These are phyloP conservation scores for Euclidium syriacum DNA, from an alignment of 345 rosid species.

Conservation along the genomic window DNA sequence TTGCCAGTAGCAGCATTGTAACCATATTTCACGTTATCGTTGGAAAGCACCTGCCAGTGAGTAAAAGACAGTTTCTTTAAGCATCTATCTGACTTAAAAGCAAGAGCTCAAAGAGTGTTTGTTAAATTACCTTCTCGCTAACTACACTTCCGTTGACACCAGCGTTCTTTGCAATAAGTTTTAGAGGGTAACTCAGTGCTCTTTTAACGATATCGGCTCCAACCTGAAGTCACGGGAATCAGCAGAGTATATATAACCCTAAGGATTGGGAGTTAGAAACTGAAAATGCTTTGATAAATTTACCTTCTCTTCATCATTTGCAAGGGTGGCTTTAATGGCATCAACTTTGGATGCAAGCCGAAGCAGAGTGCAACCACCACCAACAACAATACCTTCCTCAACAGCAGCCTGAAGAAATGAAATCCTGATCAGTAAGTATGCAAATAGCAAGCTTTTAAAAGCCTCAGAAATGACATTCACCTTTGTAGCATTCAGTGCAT, in stretches of 20 bases:
- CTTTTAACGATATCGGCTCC: conserved; percentile 94
- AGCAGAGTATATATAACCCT: not conserved
- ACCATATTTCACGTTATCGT: conserved; percentile 60
- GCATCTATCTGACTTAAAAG: conserved; percentile 1
- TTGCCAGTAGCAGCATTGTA: conserved; percentile 96
- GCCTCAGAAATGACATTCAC: conserved; percentile 17
- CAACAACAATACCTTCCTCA: conserved; percentile 91
- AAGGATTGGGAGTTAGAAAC: not conserved
- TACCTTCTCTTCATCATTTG: conserved; percentile 90
- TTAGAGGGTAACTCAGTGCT: conserved; percentile 84
- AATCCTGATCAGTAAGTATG: not conserved
- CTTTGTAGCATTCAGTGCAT: conserved; percentile 99
- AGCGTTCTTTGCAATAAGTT: conserved; percentile 90
- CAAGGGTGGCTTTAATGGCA: conserved; percentile 67
- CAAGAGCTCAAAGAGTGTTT: not conserved
- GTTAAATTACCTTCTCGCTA: conserved; percentile 67
- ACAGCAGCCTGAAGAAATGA: conserved; percentile 55
- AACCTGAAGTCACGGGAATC: conserved; percentile 42
- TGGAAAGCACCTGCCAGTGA: conserved; percentile 59
- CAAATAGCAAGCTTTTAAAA: not conserved
- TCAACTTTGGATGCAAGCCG: conserved; percentile 68
- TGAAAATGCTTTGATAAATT: not conserved
- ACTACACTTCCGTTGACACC: conserved; percentile 97
- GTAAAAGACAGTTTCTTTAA: conserved; percentile 4
- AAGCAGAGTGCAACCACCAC: conserved; percentile 81